Percentiles rank a stretch among this genome's conserved stretches.
Conservation (phyloP, 257 asterid genomes). For the Ligustrum vulgare region DNA sequence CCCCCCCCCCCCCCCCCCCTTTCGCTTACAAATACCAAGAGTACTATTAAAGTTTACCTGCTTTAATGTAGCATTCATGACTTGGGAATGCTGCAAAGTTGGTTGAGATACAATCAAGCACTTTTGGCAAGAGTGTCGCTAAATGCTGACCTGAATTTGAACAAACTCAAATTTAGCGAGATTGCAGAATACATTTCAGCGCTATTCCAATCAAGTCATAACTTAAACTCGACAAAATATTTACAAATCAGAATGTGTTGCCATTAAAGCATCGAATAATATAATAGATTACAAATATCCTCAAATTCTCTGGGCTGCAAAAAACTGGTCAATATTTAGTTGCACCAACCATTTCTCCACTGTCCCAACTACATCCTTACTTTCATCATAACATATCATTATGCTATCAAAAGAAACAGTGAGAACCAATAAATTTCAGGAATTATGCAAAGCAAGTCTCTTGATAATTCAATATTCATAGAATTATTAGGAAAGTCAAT, state of each 20-base stretch:
- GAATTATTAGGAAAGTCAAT: not conserved
- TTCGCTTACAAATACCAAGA: slow-evolving; percentile 24
- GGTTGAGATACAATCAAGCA: slow-evolving; percentile 62
- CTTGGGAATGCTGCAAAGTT: slow-evolving; percentile 63
- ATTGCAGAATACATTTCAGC: not conserved
- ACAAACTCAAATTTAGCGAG: slow-evolving; percentile 7
- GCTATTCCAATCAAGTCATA: not conserved
- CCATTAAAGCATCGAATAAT: not conserved
- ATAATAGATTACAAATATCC: not conserved
- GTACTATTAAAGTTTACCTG: slow-evolving; percentile 56
- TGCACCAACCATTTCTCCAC: not conserved
- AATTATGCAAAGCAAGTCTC: not conserved
- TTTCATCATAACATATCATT: too few species aligned
- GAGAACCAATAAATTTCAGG: not conserved
- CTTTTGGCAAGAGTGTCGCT: slow-evolving; percentile 61
- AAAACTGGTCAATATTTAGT: not conserved
- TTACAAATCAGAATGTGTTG: not conserved
- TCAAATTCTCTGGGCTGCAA: not conserved
- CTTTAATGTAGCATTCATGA: slow-evolving; percentile 87
- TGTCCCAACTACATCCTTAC: not conserved
- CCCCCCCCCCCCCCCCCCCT: not conserved
- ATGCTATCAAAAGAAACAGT: not conserved
- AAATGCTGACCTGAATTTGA: slow-evolving; percentile 67
- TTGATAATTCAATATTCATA: not conserved
- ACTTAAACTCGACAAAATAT: not conserved